Evolutionary conservation across 2,329 filamentous ascomycete species (phyloP), one percentile per base, ranked within the genome.

Genomic region (Arthrobotrys pseudoclavata): DNA sequence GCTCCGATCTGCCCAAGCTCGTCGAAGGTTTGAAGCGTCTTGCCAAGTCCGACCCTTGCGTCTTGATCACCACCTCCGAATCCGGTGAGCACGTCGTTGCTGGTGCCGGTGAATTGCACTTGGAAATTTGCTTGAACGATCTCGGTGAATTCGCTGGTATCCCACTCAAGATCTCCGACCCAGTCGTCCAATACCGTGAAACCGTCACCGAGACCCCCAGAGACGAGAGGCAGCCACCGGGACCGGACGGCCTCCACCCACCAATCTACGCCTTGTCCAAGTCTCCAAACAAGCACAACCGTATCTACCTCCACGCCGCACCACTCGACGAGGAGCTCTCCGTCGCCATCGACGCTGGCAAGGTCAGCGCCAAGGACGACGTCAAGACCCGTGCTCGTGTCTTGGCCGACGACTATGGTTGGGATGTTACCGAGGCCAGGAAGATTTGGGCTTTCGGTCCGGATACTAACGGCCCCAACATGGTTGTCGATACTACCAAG

Each of bases 271-370:
- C 96, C 82, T 89, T 99, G 84, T 98, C 96, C 86, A 99, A 99
- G 90, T 99, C 96, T 60, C 96, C 96, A 88, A 99, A 99, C 92
- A 99, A 99, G 93, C 96, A 99, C 92, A 99, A 99, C 90, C 95
- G 96, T 94, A 89, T 99, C 79, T 99, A 98, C 89, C 91, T 99
- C 87, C 90, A 89, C 86, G 96, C 96, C 81, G 87, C 94, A 87
- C 96, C 96, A 83, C 89, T 99, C 70, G 90, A 90, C 53, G 96
- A 99, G 89, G 96, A 98, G 83, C 91, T 99, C 79, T 89, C 92
- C 83, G 89, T 90, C 84, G 92, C 92, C 84, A 99, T 99, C 81
- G 96, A 99, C 88, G 81, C 84, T 69, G 96, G 96, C 88, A 96
- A 94, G 89, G 94, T 99, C 85, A 88, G 87, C 84, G 93, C 96